Evolutionary conservation across 2,329 filamentous ascomycete species (phyloP).

Genomic region (Calonectria henricotiae): DNA sequence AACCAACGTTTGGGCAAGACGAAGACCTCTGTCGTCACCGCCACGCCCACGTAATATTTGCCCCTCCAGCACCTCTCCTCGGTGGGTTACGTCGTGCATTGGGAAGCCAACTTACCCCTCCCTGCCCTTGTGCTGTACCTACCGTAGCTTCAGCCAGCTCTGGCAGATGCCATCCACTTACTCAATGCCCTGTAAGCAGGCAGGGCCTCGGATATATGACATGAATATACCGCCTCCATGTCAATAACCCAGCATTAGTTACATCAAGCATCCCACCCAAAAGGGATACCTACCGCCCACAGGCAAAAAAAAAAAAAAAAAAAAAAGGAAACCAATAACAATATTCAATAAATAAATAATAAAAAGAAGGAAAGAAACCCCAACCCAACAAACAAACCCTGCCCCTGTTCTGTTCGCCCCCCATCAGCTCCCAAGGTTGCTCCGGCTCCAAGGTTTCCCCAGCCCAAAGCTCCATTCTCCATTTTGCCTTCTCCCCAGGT

Average conservation of each 20-base stretch:
- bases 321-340: background rate
- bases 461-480: constrained; percentile 29
- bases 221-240: constrained; percentile 24
- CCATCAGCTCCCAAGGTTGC: constrained; percentile 18
- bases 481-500: constrained; percentile 18
- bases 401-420: constrained; percentile 14
- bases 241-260: constrained; percentile 20
- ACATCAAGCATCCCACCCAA: constrained; percentile 19
- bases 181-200: constrained; percentile 17
- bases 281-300: constrained; percentile 16
- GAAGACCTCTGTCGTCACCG: constrained; percentile 47
- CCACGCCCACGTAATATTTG: constrained; percentile 41
- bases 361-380: constrained; percentile 3
- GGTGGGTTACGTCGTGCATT: constrained; percentile 19
- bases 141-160: constrained; percentile 21
- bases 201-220: constrained; percentile 11
- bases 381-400: constrained; percentile 7
- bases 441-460: constrained; percentile 32
- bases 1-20: background rate
- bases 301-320: constrained; percentile 16
- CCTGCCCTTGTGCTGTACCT: constrained; percentile 19
- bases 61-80: constrained; percentile 44
- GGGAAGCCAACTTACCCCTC: constrained; percentile 2
- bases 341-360: background rate
- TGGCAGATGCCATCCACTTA: background rate